Base-by-base conservation (phyloP, 2,329 filamentous ascomycete genomes). In the Aureobasidium subglaciale region DNA sequence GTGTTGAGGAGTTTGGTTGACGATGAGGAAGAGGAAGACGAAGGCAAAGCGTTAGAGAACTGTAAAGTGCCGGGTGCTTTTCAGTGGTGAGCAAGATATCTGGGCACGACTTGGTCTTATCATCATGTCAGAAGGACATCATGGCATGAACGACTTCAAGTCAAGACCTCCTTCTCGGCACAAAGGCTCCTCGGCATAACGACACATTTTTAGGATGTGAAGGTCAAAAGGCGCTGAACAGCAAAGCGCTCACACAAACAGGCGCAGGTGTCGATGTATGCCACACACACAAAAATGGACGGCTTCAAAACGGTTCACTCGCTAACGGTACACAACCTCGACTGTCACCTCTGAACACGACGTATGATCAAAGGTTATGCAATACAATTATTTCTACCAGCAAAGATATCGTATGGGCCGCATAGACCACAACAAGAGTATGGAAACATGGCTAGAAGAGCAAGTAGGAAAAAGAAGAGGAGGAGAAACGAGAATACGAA, bases 301-400 rank as follows among this genome's bases (percentile, higher is more conserved):
- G 10, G 10, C 20, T 27, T 29, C 13, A 29, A 29, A 15, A n/a
- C n/a, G n/a, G n/a, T n/a, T n/a, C n/a, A n/a, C n/a, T n/a, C n/a
- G n/a, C 30, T 11, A 43, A 27, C 16, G 24, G 24, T 18, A 32
- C 42, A 46, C 11, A 15, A n/a, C 6, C 1, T n/a, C 29, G 27
- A 29, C 2, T n/a, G 20, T 18, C 32, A 29, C 46, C 27, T 29
- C 24, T 9, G 24, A 13, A 20, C 15, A 38, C 16, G 34, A 15
- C 37, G 20, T 18, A 37, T 37, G 32, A 8, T 49, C 30, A 40
- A 35, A 37, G 32, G 25, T 41, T 52, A 52, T 52, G 48, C 48
- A 52, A 52, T 52, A 52, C 48, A 27, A 52, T 52, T 52, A 52
- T 52, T 29, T 52, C 48, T 52, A 41, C 48, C 48, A 40, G 48